Conservation (phyloP, 1,139 yeast genomes). For the Suhomyces choctaworum region DNA sequence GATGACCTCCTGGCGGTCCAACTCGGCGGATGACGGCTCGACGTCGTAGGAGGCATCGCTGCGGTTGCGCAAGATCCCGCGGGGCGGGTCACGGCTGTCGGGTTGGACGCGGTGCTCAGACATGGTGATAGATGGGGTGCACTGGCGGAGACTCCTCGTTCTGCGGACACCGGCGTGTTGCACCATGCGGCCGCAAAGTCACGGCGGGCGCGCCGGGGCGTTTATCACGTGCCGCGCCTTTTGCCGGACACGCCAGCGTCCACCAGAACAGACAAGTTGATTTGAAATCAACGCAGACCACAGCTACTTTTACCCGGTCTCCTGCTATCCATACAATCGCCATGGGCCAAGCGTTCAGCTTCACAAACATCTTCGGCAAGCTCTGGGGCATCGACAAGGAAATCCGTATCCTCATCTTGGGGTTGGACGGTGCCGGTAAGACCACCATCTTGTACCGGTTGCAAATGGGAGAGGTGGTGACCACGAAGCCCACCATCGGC, state of each 20-base stretch:
- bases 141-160: too few relatives aligned
- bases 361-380: conserved; percentile 69
- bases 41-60: conserved; percentile 16
- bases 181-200: too few relatives aligned
- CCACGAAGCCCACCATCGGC: conserved; percentile 92
- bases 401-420: conserved; percentile 85
- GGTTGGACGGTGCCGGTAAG: conserved; percentile 97
- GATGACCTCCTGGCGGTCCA: conserved; percentile 49
- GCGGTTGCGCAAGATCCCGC: conserved; percentile 47
- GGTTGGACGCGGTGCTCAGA: too few relatives aligned
- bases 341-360: conserved; percentile 86
- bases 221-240: too few relatives aligned
- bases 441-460: conserved; percentile 90
- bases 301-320: too few relatives aligned
- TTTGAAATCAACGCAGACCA: too few relatives aligned
- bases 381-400: conserved; percentile 92
- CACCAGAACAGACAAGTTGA: too few relatives aligned
- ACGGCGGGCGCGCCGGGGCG: too few relatives aligned
- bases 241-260: neutral
- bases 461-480: conserved; percentile 91
- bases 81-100: conserved; percentile 34
- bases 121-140: too few relatives aligned
- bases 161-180: too few relatives aligned
- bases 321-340: neutral
- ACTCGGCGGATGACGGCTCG: conserved; percentile 19